A percentile compares a stretch with the other conserved stretches of the same genome.
Evolutionary conservation across 192 early-diverging fungal genomes (phyloP).

Genomic region (Obelidium mucronatum): DNA sequence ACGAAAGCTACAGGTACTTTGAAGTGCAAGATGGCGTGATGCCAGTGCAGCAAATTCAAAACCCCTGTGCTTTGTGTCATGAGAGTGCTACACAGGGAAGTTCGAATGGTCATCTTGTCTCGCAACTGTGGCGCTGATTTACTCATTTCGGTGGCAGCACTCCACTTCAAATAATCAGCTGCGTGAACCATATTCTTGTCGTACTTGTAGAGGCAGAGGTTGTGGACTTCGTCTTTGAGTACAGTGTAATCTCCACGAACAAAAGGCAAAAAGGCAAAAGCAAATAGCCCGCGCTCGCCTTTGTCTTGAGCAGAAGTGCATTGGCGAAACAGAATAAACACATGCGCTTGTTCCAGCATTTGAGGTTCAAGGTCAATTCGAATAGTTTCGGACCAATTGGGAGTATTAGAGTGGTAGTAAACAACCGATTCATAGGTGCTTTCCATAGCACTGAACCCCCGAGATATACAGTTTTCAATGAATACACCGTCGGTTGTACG

Average conservation of each 20-base stretch:
- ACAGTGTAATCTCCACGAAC: slow-evolving; percentile 56
- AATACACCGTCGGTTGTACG: slow-evolving; percentile 60
- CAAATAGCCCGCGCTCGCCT: slow-evolving; percentile 54
- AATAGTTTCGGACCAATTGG: slow-evolving; percentile 71
- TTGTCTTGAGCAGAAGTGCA: slow-evolving; percentile 24
- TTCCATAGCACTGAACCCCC: slow-evolving; percentile 48
- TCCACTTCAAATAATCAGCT: slow-evolving; percentile 56
- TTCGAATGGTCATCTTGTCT: slow-evolving; percentile 61
- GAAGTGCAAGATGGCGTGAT: slow-evolving; percentile 38
- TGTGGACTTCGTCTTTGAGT: slow-evolving; percentile 66
- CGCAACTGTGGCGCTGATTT: slow-evolving; percentile 37
- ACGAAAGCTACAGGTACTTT: slow-evolving; percentile 46
- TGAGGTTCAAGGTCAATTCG: slow-evolving; percentile 64
- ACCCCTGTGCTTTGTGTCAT: slow-evolving; percentile 71
- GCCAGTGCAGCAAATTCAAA: slow-evolving; percentile 74
- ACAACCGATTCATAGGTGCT: slow-evolving; percentile 64
- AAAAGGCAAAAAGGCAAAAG: slow-evolving; percentile 69
- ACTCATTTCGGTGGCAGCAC: slow-evolving; percentile 36
- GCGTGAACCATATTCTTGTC: slow-evolving; percentile 55
- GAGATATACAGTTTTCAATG: slow-evolving; percentile 60
- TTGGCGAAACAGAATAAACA: slow-evolving; percentile 69
- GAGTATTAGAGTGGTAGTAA: slow-evolving; percentile 65
- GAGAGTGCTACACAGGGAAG: slow-evolving; percentile 67
- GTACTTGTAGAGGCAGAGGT: slow-evolving; percentile 67
- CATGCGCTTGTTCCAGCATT: slow-evolving; percentile 64